Evolutionary conservation across 192 early-diverging fungal genomes (phyloP).

Genomic region (Gaertneriomyces sp.): DNA sequence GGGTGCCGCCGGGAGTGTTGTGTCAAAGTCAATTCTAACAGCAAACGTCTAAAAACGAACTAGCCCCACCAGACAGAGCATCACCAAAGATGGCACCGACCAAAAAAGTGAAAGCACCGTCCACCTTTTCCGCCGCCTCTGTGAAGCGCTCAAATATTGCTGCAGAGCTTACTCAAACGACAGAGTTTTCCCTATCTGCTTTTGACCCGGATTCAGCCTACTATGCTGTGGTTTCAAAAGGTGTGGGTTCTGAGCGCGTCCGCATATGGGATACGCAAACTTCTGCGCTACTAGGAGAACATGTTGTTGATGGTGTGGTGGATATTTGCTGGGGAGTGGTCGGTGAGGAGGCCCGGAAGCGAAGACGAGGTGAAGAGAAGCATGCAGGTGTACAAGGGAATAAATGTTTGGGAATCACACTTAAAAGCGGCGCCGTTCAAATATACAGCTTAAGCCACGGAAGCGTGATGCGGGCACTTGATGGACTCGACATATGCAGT

Average conservation of each 20-base stretch:
- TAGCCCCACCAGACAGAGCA: too few relatives aligned
- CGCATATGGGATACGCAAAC: constrained; percentile 27
- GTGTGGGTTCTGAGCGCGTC: constrained; percentile 16
- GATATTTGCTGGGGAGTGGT: constrained; percentile 7
- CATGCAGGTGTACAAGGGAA: not conserved
- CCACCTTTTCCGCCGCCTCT: constrained; percentile 9
- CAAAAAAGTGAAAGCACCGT: not conserved
- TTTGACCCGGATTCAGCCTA: constrained; percentile 15
- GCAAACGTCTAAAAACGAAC: too few relatives aligned
- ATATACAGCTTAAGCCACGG: constrained; percentile 24
- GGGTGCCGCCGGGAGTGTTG: too few relatives aligned
- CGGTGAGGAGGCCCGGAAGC: constrained; percentile 13
- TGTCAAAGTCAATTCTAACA: too few relatives aligned
- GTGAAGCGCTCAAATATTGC: constrained; percentile 6
- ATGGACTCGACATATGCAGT: constrained; percentile 20
- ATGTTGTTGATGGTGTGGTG: not conserved
- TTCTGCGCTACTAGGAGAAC: constrained; percentile 13
- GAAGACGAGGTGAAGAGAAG: constrained; percentile 6
- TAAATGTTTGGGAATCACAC: constrained; percentile 19
- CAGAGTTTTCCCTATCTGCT: constrained; percentile 19
- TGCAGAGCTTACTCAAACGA: constrained; percentile 6
- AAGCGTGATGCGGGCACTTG: constrained; percentile 18
- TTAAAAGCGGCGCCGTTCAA: constrained; percentile 22
- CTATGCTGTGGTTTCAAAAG: constrained; percentile 18
- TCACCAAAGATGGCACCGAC: too few relatives aligned